phyloP scores from a whole-genome alignment of 1,284 basidiomycete species.

The Trichosporon faecale region DNA sequence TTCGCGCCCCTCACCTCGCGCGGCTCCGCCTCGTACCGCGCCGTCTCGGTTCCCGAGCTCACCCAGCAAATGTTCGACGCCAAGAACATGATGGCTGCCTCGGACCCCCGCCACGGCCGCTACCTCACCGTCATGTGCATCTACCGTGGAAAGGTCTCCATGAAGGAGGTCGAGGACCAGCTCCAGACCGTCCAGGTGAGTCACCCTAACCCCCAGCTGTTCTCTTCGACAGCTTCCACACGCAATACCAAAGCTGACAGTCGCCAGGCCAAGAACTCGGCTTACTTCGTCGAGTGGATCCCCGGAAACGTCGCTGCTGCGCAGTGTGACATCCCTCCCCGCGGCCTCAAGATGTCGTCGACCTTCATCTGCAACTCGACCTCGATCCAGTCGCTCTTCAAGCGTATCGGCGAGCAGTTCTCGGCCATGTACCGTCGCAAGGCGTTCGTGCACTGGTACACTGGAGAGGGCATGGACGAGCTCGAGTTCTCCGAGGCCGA shows the following conservation, averaged over 20 bases:
- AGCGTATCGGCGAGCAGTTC: conserved; percentile 96
- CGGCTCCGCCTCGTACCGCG: conserved; percentile 88
- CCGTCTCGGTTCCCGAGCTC: conserved; percentile 91
- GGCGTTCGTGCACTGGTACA: conserved; percentile 97
- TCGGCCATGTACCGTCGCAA: conserved; percentile 98
- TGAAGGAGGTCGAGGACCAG: conserved; percentile 98
- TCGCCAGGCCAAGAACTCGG: conserved; percentile 78
- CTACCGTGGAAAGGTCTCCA: conserved; percentile 97
- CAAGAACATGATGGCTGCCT: conserved; percentile 95
- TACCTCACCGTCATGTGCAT: conserved; percentile 80
- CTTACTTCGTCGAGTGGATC: conserved; percentile 99
- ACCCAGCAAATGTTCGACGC: conserved; percentile 99
- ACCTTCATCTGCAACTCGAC: conserved; percentile 98
- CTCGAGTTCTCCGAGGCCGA: conserved; percentile 92
- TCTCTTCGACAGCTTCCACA: too few relatives aligned
- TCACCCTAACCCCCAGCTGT: too few relatives aligned
- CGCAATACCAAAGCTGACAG: too few relatives aligned
- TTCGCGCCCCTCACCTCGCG: conserved; percentile 92
- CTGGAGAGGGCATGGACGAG: conserved; percentile 96
- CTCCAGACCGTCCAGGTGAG: conserved; percentile 83
- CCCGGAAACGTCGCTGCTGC: conserved; percentile 96
- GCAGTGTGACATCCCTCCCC: conserved; percentile 87
- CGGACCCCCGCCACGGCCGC: conserved; percentile 75
- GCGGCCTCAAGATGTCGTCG: conserved; percentile 90
- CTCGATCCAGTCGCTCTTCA: conserved; percentile 95